Evolutionary conservation across 176 grass and related monocot species (phyloP).

Genomic region (Calamus simplicifolius): DNA sequence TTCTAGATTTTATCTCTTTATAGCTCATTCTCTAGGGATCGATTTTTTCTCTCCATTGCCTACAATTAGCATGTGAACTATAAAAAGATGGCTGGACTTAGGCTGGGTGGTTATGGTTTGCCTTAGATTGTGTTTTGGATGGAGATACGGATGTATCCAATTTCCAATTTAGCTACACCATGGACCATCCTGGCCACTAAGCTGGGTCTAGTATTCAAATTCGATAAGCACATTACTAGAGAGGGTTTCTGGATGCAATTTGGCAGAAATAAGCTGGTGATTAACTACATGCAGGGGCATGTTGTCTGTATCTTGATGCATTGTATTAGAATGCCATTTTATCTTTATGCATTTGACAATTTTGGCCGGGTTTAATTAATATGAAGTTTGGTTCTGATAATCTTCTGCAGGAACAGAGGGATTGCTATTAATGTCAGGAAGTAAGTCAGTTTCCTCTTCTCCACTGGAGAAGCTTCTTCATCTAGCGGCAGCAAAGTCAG

Average conservation of each 20-base stretch:
- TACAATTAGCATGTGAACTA: not conserved
- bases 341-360: too few species aligned
- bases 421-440: slow-evolving; percentile 27
- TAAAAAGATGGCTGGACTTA: not conserved
- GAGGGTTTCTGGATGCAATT: slow-evolving; percentile 27
- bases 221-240: slow-evolving; percentile 26
- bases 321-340: slow-evolving; percentile 12
- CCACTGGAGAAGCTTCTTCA: slow-evolving; percentile 41
- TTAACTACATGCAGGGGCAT: slow-evolving; percentile 17
- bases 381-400: slow-evolving; percentile 16
- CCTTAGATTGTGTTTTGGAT: not conserved
- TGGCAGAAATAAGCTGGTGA: slow-evolving; percentile 43
- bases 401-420: slow-evolving; percentile 26
- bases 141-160: too few species aligned
- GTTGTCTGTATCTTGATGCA: too few species aligned
- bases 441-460: slow-evolving; percentile 37
- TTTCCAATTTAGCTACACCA: too few species aligned
- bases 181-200: not conserved
- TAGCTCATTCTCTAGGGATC: not conserved
- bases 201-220: slow-evolving; percentile 1
- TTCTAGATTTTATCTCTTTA: too few species aligned
- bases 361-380: too few species aligned
- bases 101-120: not conserved
- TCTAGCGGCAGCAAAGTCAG: slow-evolving; percentile 22
- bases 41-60: not conserved